Evolutionary conservation across 768 basidiomycete genomes (phyloP).

Genomic region (Cyclocybe cylindracea): DNA sequence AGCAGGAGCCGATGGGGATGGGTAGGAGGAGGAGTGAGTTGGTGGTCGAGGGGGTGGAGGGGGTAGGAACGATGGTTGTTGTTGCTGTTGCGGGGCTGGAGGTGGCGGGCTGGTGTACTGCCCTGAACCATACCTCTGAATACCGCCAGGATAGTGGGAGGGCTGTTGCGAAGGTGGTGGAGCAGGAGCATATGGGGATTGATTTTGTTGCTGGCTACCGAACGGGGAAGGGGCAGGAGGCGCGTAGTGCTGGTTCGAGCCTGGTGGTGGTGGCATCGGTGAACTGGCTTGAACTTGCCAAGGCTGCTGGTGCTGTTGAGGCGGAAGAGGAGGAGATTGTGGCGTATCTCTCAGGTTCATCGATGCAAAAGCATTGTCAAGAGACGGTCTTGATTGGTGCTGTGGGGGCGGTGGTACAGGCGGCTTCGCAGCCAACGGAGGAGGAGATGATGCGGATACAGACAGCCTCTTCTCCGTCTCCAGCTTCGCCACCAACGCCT

Average conservation of each 20-base stretch:
- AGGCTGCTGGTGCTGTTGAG: slow-evolving; percentile 9
- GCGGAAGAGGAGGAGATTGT: slow-evolving; percentile 19
- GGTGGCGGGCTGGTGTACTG: slow-evolving; percentile 17
- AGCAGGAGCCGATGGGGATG: slow-evolving; percentile 21
- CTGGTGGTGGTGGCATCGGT: slow-evolving; percentile 17
- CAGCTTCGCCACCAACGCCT: slow-evolving; percentile 62
- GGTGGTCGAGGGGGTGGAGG: slow-evolving; percentile 33
- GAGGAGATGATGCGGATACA: slow-evolving; percentile 43
- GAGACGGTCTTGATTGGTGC: slow-evolving; percentile 21
- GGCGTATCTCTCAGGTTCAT: slow-evolving; percentile 46
- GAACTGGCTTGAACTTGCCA: slow-evolving; percentile 18
- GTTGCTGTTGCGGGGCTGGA: slow-evolving; percentile 20
- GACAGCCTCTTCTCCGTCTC: slow-evolving; percentile 72
- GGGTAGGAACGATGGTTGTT: slow-evolving; percentile 26
- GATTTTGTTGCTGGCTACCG: background rate
- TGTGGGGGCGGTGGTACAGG: slow-evolving; percentile 46
- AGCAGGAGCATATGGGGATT: background rate
- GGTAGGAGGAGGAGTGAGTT: slow-evolving; percentile 16
- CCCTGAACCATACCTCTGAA: slow-evolving; percentile 16
- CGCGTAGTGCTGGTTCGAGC: slow-evolving; percentile 18
- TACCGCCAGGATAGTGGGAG: slow-evolving; percentile 17
- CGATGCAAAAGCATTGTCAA: slow-evolving; percentile 56
- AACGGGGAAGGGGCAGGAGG: slow-evolving; percentile 11
- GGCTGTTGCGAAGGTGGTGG: slow-evolving; percentile 18
- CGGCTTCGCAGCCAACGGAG: slow-evolving; percentile 50